Evolutionary conservation across 768 basidiomycete species (phyloP).

Genomic region (Sporobolomyces roseus): DNA sequence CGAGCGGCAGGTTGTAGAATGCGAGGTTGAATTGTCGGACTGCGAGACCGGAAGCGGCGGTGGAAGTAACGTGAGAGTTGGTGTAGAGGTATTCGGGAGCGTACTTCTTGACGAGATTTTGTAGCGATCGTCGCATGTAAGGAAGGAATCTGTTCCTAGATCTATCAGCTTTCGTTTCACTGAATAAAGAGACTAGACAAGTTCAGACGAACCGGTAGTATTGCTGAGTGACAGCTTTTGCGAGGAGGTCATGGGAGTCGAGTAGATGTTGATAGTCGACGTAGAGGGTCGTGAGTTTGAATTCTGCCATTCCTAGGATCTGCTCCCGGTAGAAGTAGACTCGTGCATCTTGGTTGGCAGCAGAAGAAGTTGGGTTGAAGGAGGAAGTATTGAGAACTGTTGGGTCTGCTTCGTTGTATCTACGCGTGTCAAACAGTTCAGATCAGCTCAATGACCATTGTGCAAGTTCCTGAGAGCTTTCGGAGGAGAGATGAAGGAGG

Average conservation of each 20-base stretch:
- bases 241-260: conserved; percentile 84
- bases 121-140: conserved; percentile 83
- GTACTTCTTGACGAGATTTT: conserved; percentile 80
- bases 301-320: conserved; percentile 90
- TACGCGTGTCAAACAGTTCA: conserved; percentile 46
- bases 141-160: conserved; percentile 79
- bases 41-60: conserved; percentile 73
- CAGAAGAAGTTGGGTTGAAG: conserved; percentile 47
- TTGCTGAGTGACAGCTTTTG: conserved; percentile 85
- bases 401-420: conserved; percentile 79
- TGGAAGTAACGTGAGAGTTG: conserved; percentile 69
- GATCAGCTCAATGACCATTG: background rate
- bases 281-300: conserved; percentile 90
- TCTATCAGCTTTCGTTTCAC: too few relatives aligned
- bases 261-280: conserved; percentile 91
- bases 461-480: background rate
- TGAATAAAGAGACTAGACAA: background rate
- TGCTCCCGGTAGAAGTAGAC: conserved; percentile 57
- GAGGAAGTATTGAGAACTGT: conserved; percentile 72
- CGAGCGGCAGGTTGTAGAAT: conserved; percentile 85
- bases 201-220: conserved; percentile 68
- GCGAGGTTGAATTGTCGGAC: conserved; percentile 92
- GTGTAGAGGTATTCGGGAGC: conserved; percentile 93
- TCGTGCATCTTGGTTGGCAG: background rate
- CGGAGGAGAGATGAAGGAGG: background rate